Evolutionary conservation across 768 basidiomycete species (phyloP), one percentile per base, ranked within the genome.

Genomic region (Boletellus emodensis): DNA sequence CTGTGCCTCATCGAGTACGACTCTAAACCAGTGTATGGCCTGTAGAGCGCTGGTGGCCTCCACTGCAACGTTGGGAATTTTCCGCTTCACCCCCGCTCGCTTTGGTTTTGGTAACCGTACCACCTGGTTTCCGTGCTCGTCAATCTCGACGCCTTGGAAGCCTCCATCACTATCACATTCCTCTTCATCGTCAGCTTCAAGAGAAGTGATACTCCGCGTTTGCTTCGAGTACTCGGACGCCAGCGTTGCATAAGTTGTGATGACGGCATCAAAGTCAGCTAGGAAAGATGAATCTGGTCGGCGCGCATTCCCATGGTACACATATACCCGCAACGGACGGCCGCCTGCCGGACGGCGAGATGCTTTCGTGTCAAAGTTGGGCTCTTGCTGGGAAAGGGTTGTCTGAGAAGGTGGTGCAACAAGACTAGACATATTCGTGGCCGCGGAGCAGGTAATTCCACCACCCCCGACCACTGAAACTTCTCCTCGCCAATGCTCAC

Each of bases 211-310:
- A 51, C 83, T 88, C 61, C 82, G 77, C 49, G 71, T 82, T 69
- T 97, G 94, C 65, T 89, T 95, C 14, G 93, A 94, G 65, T 79
- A 98, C 65, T 99, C 96, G 12, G 90, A 88, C 1, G 94, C 95
- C 35, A 99, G 76, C 0, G 96, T 98, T 26, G 93, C 87, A 69
- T 93, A 99, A 2, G 94, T 97, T 5, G 96, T 99, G 66, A 99
- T 91, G 50, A 99, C 94, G 18, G 92, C 87, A 70, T 99, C 96
- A 66, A 97, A 95, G 65, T 94, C 85, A 17, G 91, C 88, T 40
- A 99, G 75, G 64, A 87, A 93, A 14, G 79, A 69, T n/a, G 93
- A 82, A 63, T 97, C 93, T 18, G 86, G 83, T 28, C 87, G 80
- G 36, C 96, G 84, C 18, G 87, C 76, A 66, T 91, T 88, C 35